Evolutionary conservation across 1,139 yeast species (phyloP), one percentile per base, ranked within the genome.

Genomic region (Hanseniaspora uvarum): DNA sequence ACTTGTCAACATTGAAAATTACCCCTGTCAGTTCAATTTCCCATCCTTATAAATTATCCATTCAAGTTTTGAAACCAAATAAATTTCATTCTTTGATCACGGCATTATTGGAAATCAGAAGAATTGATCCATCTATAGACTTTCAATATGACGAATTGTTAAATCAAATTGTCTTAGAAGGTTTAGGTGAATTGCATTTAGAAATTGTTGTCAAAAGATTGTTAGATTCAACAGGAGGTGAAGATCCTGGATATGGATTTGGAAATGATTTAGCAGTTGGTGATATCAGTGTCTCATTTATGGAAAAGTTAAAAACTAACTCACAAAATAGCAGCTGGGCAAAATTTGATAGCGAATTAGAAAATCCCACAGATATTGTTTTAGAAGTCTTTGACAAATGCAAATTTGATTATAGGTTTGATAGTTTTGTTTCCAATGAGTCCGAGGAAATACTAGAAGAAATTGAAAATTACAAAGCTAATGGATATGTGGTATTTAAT

Each of bases 141-240:
- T 72, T 83, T 14, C 65, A 76, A 2, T 74, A 72, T 53, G 96
- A 92, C 63, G 95, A 86, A 59, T 96, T 89, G 57, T 73, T 86
- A 56, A 96, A 95, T 0, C 96, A 92, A 67, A 81, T 88, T 0
- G 74, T 88, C 30, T 68, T 92, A 36, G 81, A 95, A 52, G 99
- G 98, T 3, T 88, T 92, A 96, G 98, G 97, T 18, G 96, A 88
- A 63, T 72, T 92, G 52, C 98, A 92, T 67, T 73, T 92, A 54
- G 97, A 92, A 60, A 88, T 92, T 60, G 85, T 94, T 1, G 75
- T 76, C 54, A 94, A 87, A 60, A 73, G 96, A 56, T 73, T 92
- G 51, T 70, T 83, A 21, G 79, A 78, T 53, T 95, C 87, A 58
- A 76, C 36, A 14, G 12, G 18, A 14, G 53, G 53, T 30, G 48